Evolutionary conservation across 2,329 filamentous ascomycete genomes (phyloP).

Genomic region (Emydomyces testavorans): DNA sequence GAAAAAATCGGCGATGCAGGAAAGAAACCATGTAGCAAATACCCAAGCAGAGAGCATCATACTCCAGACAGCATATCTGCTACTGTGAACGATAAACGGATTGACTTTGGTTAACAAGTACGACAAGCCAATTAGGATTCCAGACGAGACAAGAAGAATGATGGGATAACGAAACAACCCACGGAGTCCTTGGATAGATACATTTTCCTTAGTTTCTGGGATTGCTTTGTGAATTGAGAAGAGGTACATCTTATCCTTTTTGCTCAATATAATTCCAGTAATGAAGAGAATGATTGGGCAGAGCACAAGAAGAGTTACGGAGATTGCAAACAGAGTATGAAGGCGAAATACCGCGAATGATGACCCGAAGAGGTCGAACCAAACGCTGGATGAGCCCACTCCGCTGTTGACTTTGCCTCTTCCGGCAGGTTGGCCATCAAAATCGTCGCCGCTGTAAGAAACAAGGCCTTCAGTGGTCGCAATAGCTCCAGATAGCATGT

Average conservation of each 20-base stretch:
- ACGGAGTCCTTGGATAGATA: constrained; percentile 61
- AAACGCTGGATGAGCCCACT: constrained; percentile 59
- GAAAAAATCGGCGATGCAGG: constrained; percentile 63
- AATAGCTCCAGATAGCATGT: constrained; percentile 82
- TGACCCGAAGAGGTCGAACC: constrained; percentile 84
- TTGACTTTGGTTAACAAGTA: constrained; percentile 73
- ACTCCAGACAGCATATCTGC: constrained; percentile 73
- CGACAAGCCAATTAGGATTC: constrained; percentile 58
- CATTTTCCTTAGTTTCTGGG: constrained; percentile 48
- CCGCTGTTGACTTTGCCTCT: constrained; percentile 56
- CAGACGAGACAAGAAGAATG: constrained; percentile 56
- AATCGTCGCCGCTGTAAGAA: constrained; percentile 53
- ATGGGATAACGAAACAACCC: constrained; percentile 79
- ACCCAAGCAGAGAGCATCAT: constrained; percentile 79
- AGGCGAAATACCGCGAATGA: constrained; percentile 68
- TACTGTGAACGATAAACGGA: constrained; percentile 83
- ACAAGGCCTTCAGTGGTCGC: constrained; percentile 62
- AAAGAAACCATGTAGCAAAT: constrained; percentile 69
- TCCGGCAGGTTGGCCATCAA: constrained; percentile 49
- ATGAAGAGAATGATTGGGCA: constrained; percentile 62
- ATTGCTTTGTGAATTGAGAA: constrained; percentile 57
- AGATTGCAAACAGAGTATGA: constrained; percentile 76
- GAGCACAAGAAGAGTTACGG: constrained; percentile 68
- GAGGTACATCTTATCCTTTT: constrained; percentile 74
- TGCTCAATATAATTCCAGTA: constrained; percentile 56